These are phyloP conservation scores for Cudoniella acicularis DNA, from an alignment of 495 filamentous ascomycete species.

Conservation along the genomic window DNA sequence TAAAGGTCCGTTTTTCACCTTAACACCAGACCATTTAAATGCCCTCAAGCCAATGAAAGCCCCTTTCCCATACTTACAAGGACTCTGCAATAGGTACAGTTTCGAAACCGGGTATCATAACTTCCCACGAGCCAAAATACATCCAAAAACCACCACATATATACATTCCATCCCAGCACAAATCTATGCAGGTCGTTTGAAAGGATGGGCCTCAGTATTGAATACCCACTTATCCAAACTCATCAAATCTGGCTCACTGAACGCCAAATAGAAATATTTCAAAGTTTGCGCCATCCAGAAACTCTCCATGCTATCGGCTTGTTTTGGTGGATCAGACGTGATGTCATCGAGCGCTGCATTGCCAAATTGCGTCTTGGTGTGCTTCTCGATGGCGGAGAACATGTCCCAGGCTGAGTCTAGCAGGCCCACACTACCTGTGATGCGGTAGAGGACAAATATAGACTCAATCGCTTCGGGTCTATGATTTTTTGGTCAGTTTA, in stretches of 20 bases:
- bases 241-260: conserved; percentile 63
- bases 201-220: neutral
- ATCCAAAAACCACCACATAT: too few species aligned
- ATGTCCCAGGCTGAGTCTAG: conserved; percentile 58
- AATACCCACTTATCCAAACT: conserved; percentile 51
- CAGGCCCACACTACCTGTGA: conserved; percentile 50
- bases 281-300: conserved; percentile 77
- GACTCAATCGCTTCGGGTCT: conserved; percentile 62
- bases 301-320: conserved; percentile 53
- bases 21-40: too few species aligned
- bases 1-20: too few species aligned
- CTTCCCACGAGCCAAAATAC: neutral
- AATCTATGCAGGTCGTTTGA: neutral
- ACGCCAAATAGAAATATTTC: conserved; percentile 93
- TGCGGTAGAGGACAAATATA: conserved; percentile 58
- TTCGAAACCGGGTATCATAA: too few species aligned
- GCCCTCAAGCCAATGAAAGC: too few species aligned
- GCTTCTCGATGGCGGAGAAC: conserved; percentile 44
- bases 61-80: too few species aligned
- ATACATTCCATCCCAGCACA: too few species aligned
- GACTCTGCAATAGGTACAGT: too few species aligned
- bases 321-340: conserved; percentile 25
- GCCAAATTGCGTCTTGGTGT: conserved; percentile 39
- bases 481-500: neutral
- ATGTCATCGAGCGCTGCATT: conserved; percentile 42